Conservation (phyloP, 768 basidiomycete species). For the Tylopilus plumbeoviolaceoides region DNA sequence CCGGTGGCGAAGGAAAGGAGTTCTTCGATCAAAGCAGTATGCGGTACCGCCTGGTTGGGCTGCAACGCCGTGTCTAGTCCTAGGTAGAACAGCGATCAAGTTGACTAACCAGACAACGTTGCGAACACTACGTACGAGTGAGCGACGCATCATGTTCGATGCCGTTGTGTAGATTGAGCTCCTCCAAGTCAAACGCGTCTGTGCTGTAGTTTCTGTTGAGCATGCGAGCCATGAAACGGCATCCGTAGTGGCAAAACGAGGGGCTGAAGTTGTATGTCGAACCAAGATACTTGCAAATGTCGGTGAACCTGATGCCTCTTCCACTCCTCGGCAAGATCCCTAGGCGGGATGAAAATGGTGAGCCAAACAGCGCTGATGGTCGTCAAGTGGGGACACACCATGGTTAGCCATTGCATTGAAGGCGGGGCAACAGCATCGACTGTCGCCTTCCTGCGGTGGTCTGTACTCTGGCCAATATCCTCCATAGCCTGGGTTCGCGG, state of each 20-base stretch:
- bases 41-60: slow-evolving; percentile 51
- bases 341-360: slow-evolving; percentile 1
- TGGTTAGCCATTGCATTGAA: slow-evolving; percentile 81
- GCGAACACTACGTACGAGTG: slow-evolving; percentile 19
- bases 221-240: slow-evolving; percentile 53
- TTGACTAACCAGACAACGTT: neutral
- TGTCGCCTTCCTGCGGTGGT: slow-evolving; percentile 56
- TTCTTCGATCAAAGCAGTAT: slow-evolving; percentile 49
- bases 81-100: slow-evolving; percentile 20
- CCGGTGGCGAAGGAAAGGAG: slow-evolving; percentile 58
- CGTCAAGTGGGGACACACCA: slow-evolving; percentile 49
- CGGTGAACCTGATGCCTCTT: slow-evolving; percentile 56
- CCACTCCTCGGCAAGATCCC: slow-evolving; percentile 58
- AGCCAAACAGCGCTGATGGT: slow-evolving; percentile 23
- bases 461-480: slow-evolving; percentile 69
- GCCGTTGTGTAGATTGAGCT: slow-evolving; percentile 15
- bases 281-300: slow-evolving; percentile 37
- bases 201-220: slow-evolving; percentile 51
- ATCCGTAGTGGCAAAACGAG: slow-evolving; percentile 61
- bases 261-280: slow-evolving; percentile 66
- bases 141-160: slow-evolving; percentile 25
- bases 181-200: slow-evolving; percentile 60
- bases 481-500: slow-evolving; percentile 48
- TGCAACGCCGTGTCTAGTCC: slow-evolving; percentile 49
- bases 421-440: slow-evolving; percentile 66